Percentiles rank a stretch among this genome's conserved stretches.
Evolutionary conservation across 345 rosid genomes (phyloP).

Genomic region (Salix arbutifolia): DNA sequence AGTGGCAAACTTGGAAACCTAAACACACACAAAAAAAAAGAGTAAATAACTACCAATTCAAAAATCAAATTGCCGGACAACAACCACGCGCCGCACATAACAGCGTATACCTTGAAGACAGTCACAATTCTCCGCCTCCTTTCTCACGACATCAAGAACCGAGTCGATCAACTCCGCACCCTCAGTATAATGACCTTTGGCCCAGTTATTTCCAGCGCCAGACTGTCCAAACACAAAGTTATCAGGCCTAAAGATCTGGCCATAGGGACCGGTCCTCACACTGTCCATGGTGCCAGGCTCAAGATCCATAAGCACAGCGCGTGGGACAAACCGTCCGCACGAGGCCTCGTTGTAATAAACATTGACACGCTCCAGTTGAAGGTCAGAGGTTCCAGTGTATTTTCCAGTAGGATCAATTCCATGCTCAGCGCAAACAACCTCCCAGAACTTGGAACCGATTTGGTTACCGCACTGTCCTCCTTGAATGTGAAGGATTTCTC

Average conservation of each 20-base stretch:
- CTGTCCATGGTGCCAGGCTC: constrained; percentile 34
- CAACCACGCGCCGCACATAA: too few species aligned
- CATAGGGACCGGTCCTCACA: constrained; percentile 27
- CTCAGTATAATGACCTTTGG: constrained; percentile 27
- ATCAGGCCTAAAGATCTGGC: constrained; percentile 28
- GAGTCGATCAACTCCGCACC: constrained; percentile 29
- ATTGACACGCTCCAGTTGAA: constrained; percentile 25
- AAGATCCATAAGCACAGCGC: constrained; percentile 28
- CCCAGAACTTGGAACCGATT: constrained; percentile 28
- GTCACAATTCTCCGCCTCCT: constrained; percentile 27
- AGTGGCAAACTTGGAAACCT: constrained; percentile 31
- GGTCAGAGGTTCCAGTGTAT: constrained; percentile 21
- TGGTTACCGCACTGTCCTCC: constrained; percentile 31
- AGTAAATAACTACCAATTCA: neutral
- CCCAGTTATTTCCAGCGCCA: constrained; percentile 31
- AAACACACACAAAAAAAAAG: neutral
- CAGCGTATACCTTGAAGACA: constrained; percentile 23
- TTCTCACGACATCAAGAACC: constrained; percentile 26
- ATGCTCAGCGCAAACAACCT: constrained; percentile 28
- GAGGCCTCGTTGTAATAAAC: constrained; percentile 28
- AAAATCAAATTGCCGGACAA: neutral
- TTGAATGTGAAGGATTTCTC: constrained; percentile 31
- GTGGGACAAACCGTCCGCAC: constrained; percentile 24
- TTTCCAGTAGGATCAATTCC: constrained; percentile 25
- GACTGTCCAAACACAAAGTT: constrained; percentile 29